A percentile compares a stretch with the other conserved stretches of the same genome.
These are phyloP conservation scores for Panicum virgatum DNA, from an alignment of 202 grass and related monocot species.

Conservation along the genomic window DNA sequence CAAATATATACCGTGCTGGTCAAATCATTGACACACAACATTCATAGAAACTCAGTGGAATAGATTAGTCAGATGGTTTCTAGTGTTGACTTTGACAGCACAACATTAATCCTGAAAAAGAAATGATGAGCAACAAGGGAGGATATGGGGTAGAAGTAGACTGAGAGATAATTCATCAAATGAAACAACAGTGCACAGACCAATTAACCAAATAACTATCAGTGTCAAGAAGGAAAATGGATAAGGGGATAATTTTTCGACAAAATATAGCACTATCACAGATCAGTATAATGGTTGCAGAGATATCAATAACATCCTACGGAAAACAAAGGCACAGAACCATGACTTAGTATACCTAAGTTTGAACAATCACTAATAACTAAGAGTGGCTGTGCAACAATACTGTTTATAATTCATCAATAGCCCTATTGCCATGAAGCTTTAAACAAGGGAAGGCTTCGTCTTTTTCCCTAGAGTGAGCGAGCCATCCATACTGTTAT, in stretches of 20 bases:
- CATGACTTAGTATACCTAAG: no score
- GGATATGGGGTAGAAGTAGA: background rate
- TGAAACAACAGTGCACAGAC: background rate
- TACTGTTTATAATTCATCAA: conserved; percentile 7
- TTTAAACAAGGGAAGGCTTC: background rate
- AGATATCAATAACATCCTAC: background rate
- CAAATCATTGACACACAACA: background rate
- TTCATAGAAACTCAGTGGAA: background rate
- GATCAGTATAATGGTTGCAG: background rate
- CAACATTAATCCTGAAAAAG: no score
- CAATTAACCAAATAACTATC: background rate
- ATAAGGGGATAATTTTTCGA: background rate
- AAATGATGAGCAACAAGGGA: background rate
- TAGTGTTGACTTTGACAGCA: no score
- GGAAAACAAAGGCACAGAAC: background rate
- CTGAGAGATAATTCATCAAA: background rate
- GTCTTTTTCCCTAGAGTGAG: background rate
- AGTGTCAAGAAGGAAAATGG: background rate
- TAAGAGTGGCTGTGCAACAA: no score
- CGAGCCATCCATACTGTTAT: background rate
- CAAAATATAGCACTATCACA: background rate
- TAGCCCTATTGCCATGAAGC: background rate
- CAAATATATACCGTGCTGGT: background rate
- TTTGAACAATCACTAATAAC: no score
- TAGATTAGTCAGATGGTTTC: background rate